These are phyloP conservation scores for Chlorella ohadii DNA, from an alignment of 139 green algal genomes.

Conservation along the genomic window DNA sequence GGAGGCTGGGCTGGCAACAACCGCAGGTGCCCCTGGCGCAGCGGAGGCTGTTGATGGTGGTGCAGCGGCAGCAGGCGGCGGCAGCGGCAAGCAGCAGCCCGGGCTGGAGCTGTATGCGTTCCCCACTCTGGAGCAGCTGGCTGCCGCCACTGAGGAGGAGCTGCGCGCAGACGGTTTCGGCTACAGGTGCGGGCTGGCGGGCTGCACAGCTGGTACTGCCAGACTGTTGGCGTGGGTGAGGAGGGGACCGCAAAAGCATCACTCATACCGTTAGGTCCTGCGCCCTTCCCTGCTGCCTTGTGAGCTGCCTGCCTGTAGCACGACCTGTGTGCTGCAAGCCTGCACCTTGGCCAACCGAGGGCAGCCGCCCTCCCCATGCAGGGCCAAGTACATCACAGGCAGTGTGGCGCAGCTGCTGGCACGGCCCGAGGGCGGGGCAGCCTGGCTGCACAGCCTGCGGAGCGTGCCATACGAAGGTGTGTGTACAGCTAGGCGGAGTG, in stretches of 20 bases:
- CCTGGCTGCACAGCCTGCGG: constrained; percentile 83
- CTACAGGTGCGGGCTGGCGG: constrained; percentile 55
- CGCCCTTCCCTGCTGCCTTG: background rate
- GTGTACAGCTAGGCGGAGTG: background rate
- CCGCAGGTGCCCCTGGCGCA: background rate
- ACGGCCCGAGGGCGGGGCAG: constrained; percentile 68
- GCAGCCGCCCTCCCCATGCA: too few species aligned
- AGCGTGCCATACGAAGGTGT: constrained; percentile 49
- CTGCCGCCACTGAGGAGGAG: constrained; percentile 76
- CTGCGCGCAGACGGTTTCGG: constrained; percentile 88
- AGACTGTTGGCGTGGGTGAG: too few species aligned
- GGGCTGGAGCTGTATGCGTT: constrained; percentile 71
- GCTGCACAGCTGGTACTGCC: too few species aligned
- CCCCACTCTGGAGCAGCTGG: constrained; percentile 88
- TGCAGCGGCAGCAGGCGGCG: background rate
- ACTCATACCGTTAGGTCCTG: too few species aligned
- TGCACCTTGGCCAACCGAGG: background rate
- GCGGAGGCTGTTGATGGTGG: background rate
- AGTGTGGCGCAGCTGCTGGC: constrained; percentile 61
- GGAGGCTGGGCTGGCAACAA: background rate
- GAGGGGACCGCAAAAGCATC: too few species aligned
- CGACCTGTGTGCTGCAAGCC: background rate
- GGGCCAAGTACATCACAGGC: constrained; percentile 88
- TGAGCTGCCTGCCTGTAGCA: background rate
- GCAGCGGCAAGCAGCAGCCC: background rate